Evolutionary conservation across 1,139 yeast species (phyloP), one percentile per base, ranked within the genome.

Genomic region (Nakaseomyces sp.): DNA sequence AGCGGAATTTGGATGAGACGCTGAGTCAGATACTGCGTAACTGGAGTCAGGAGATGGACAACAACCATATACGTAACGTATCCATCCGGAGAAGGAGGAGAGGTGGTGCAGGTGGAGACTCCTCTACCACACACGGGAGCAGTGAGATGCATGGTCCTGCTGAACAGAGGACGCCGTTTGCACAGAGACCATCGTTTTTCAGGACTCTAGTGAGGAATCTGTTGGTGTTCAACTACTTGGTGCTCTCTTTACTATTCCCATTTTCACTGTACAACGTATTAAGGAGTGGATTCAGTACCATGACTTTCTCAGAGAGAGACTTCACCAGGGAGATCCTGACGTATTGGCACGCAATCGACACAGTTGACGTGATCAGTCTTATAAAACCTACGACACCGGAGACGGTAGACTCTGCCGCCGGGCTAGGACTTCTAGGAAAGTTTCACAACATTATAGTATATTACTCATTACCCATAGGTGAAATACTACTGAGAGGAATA

Each of bases 191-290:
- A 25, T 52, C 59, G n/a, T 50, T 48, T 38, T 48, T 56, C 15
- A 47, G 57, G 36, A 44, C 47, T 12, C 40, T 57, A 25, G 38
- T 59, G 10, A 44, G 61, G 26, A 56, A 57, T 31, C 45, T 58
- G 18, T 43, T 60, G 18, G 45, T 58, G 3, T 41, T 61, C 17
- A 64, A 61, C 43, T 59, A 60, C 40, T 45, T 57, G 12, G 46
- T 61, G 16, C 50, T 59, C 43, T 43, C 56, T 12, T 25, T 60
- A 12, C 48, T 60, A 16, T 53, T 61, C 48, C 65, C 65, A 18
- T 55, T 61, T 43, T 57, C 63, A 10, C 45, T 57, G 2, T 61
- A 60, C 47, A 60, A 56, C 41, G 44, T 58, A 3, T 31, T 61
- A 18, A 53, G 53, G 37, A 50, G 57, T 36, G 56, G 58, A 10